phyloP scores from a whole-genome alignment of 441 rosid genomes.

The Brassica hybrid region DNA sequence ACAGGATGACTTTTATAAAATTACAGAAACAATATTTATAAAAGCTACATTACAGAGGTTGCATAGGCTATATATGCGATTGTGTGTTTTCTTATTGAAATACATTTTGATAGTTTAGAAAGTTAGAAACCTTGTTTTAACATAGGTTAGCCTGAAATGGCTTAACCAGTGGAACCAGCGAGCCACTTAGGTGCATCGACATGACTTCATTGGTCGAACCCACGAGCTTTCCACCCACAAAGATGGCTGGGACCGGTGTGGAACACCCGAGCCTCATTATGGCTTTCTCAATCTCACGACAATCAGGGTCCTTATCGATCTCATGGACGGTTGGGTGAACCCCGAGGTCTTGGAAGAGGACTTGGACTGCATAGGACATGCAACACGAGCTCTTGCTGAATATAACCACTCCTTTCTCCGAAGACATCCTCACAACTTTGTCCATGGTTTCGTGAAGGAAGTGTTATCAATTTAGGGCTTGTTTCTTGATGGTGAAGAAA shows the following conservation, averaged over 20 bases:
- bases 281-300: conserved; percentile 85
- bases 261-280: conserved; percentile 73
- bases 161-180: conserved; percentile 62
- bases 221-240: conserved; percentile 73
- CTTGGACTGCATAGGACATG: conserved; percentile 77
- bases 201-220: conserved; percentile 93
- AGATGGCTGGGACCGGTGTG: conserved; percentile 79
- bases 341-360: conserved; percentile 77
- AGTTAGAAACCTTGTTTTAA: conserved; percentile 34
- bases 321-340: conserved; percentile 67
- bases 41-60: conserved; percentile 37
- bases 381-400: conserved; percentile 94
- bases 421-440: conserved; percentile 74
- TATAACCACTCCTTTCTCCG: conserved; percentile 83
- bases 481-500: conserved; percentile 21
- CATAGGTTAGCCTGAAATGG: conserved; percentile 53
- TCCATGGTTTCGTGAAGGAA: conserved; percentile 56
- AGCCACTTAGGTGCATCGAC: conserved; percentile 84
- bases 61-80: conserved; percentile 24
- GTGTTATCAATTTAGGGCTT: conserved; percentile 10
- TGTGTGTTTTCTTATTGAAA: conserved; percentile 29
- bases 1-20: no score
- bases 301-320: conserved; percentile 83
- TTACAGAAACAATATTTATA: no score
- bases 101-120: conserved; percentile 12